These are phyloP conservation scores for Yamadazyma oceani DNA, from an alignment of 1,139 yeast genomes.

Conservation along the genomic window DNA sequence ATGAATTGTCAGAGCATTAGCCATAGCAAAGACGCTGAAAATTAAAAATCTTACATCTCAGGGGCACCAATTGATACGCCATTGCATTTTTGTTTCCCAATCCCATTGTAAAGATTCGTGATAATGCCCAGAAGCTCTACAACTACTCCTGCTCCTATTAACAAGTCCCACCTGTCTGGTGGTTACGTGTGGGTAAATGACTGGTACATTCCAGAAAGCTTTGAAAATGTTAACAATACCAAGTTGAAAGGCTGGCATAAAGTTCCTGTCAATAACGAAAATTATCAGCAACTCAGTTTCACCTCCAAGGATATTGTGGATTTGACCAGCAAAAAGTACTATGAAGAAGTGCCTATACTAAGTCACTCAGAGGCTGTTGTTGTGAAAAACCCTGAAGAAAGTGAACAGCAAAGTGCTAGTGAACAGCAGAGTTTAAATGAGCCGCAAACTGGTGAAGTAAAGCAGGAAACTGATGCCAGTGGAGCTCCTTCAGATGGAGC, in stretches of 20 bases:
- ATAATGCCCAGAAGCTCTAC: constrained; percentile 9
- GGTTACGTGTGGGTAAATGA: constrained; percentile 36
- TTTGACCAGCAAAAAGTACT: constrained; percentile 30
- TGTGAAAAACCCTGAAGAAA: constrained; percentile 6
- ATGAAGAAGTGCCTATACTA: constrained; percentile 17
- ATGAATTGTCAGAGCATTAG: too few species aligned
- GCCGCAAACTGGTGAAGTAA: too few species aligned
- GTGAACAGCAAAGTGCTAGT: constrained; percentile 4
- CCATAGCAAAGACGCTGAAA: too few species aligned
- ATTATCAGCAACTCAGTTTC: constrained; percentile 15
- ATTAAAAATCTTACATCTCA: too few species aligned
- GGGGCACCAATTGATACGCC: too few species aligned
- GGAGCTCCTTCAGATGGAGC: too few species aligned
- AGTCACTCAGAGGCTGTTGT: constrained; percentile 12
- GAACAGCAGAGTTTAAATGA: too few species aligned
- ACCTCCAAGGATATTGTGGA: constrained; percentile 28
- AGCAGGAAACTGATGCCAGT: constrained; percentile 9
- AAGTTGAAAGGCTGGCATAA: constrained; percentile 45
- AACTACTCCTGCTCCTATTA: constrained; percentile 7
- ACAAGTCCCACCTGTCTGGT: background rate
- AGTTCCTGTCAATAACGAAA: constrained; percentile 19
- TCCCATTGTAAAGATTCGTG: too few species aligned
- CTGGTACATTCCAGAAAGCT: constrained; percentile 38
- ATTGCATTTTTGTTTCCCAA: too few species aligned
- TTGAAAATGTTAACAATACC: constrained; percentile 17